phyloP scores from a whole-genome alignment of 1,284 basidiomycete species.

The Taiwanofungus camphoratus region DNA sequence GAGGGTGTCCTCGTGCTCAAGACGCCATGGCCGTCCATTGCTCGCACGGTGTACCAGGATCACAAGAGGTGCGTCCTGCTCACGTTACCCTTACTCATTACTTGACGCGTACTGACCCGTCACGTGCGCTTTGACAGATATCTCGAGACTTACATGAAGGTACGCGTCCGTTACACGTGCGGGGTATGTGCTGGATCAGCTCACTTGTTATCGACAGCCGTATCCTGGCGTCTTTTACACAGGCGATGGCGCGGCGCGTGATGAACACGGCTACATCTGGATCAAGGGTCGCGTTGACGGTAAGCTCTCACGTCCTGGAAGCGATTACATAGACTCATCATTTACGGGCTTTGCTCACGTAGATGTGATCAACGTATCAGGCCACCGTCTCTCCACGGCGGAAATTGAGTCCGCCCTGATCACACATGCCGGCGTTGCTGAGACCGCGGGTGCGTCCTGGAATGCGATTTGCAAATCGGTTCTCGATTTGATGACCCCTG shows the following conservation, averaged over 20 bases:
- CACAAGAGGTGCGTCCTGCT: constrained; percentile 53
- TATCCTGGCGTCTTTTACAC: constrained; percentile 92
- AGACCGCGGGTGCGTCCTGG: constrained; percentile 66
- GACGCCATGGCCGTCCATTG: constrained; percentile 93
- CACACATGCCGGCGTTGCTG: constrained; percentile 90
- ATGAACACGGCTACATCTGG: constrained; percentile 96
- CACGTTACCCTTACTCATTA: constrained; percentile 36
- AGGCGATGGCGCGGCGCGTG: constrained; percentile 92
- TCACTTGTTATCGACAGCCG: constrained; percentile 34
- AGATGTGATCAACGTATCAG: constrained; percentile 93
- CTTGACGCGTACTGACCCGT: constrained; percentile 1
- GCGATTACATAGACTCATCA: too few relatives aligned
- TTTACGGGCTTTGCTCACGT: too few relatives aligned
- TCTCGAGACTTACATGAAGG: constrained; percentile 92
- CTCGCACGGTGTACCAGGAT: constrained; percentile 90
- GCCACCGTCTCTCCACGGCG: constrained; percentile 94
- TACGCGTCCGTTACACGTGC: constrained; percentile 17
- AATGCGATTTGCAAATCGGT: background rate
- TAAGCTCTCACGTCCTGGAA: too few relatives aligned
- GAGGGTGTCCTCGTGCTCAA: constrained; percentile 90
- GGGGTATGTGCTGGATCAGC: background rate
- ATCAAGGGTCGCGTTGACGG: constrained; percentile 97
- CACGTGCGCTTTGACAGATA: constrained; percentile 20
- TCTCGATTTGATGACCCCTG: background rate
- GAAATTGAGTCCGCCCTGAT: constrained; percentile 98